Conservation (phyloP, 345 rosid genomes). For the Eucalyptus polyanthemos region DNA sequence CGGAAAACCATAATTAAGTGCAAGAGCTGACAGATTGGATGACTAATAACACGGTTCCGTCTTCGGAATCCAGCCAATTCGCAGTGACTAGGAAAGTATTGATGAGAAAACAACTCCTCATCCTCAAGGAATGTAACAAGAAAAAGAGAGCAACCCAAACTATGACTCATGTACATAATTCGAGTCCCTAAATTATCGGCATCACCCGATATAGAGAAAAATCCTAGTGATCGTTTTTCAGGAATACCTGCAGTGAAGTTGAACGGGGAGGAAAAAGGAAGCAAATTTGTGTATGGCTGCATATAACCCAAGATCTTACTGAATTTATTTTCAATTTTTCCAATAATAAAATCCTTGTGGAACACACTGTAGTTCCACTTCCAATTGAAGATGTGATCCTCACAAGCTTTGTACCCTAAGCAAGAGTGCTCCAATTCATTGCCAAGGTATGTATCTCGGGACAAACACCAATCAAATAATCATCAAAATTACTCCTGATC, state of each 20-base stretch:
- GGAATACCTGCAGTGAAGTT: background rate
- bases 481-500: background rate
- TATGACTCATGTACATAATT: background rate
- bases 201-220: background rate
- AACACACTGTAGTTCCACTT: background rate
- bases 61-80: background rate
- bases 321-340: background rate
- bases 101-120: background rate
- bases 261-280: background rate
- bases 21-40: background rate
- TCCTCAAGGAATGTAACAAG: background rate
- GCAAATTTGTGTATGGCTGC: background rate
- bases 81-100: background rate
- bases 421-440: background rate
- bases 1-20: background rate
- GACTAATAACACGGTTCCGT: background rate
- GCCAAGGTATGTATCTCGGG: background rate
- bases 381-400: background rate
- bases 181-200: background rate
- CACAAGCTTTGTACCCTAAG: background rate
- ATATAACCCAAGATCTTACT: background rate
- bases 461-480: background rate
- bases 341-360: background rate
- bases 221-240: background rate
- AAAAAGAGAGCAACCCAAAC: background rate